Conservation (phyloP, 805 yeast species). For the Ogataea populi-albae region DNA sequence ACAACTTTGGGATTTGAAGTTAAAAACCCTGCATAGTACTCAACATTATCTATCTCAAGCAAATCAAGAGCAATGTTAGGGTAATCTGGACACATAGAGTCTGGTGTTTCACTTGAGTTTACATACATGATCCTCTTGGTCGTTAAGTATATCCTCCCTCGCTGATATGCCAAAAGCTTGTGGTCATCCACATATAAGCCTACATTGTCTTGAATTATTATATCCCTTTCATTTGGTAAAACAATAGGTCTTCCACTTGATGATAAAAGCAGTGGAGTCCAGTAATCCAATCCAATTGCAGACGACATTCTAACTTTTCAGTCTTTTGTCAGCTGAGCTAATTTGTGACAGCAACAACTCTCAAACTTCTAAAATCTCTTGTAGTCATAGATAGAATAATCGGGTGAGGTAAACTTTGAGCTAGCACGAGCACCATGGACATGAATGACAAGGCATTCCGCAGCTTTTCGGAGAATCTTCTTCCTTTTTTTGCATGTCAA, state of each 20-base stretch:
- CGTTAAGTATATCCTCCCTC: conserved; percentile 79
- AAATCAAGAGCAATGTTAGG: conserved; percentile 13
- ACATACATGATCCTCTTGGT: conserved; percentile 54
- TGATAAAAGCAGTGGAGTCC: conserved; percentile 25
- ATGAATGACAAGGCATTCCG: too few relatives aligned
- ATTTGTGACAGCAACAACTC: too few relatives aligned
- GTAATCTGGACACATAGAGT: not conserved
- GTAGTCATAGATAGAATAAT: too few relatives aligned
- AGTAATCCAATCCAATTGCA: conserved; percentile 13
- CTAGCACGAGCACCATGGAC: too few relatives aligned
- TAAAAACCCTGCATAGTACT: conserved; percentile 52
- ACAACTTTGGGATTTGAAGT: conserved; percentile 78
- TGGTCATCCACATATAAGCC: conserved; percentile 79
- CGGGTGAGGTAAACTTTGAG: too few relatives aligned
- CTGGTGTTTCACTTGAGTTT: not conserved
- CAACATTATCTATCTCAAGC: conserved; percentile 18
- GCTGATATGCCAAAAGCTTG: conserved; percentile 61
- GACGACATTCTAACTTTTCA: conserved; percentile 4
- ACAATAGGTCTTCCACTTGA: conserved; percentile 33
- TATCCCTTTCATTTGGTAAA: conserved; percentile 42
- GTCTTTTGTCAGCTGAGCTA: not conserved
- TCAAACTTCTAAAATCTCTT: too few relatives aligned
- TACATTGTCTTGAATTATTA: conserved; percentile 50
- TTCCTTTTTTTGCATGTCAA: too few relatives aligned
- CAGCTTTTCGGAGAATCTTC: too few relatives aligned